Base-by-base conservation (phyloP, 495 filamentous ascomycete genomes). In the Hamigera avellanea region DNA sequence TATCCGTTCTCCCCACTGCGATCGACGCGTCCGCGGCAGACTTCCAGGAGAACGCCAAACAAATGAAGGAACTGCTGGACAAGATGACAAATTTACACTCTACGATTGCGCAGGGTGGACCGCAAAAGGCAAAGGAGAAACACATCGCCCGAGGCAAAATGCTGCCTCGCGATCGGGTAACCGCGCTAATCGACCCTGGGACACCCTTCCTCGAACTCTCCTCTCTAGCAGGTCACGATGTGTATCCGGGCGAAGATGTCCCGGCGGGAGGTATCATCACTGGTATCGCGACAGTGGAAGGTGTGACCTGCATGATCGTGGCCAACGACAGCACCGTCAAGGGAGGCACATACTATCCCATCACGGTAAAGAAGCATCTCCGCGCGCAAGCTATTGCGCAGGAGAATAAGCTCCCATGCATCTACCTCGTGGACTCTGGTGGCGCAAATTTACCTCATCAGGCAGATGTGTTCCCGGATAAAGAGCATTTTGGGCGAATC, bases 271-370 rank as follows among this genome's bases (percentile, higher is more conserved):
- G 86, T 1, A 93, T 98, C 39, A 86, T 98, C 32, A 93, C 91
- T 0, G 91, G 91, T 0, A 77, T 96, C 36, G 91, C 93, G 1
- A 83, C 78, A 1, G 82, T 98, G 2, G 79, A 88, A 47, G 91
- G 93, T 1, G 86, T 94, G 6, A 79, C 76, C 14, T 95, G 93
- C 51, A 80, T 96, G 67, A 83, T 98, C 43, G 83, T 98, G 32
- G 91, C 87, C 17, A 98, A 98, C 49, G 91, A 98, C 53, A 89
- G 83, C 67, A 98, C 91, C 10, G 91, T 95, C 43, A 98, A 98
- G 63, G 91, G 93, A n/a, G 91, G 91, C 32, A 95, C 93, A 2
- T 98, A 98, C 62, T 96, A 87, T 57, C 91, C 91, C 0, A 88
- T 98, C 35, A 98, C 91, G 1, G 87, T 98, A 21, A 95, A 95